These are phyloP conservation scores for Gnomoniopsis smithogilvyi DNA, from an alignment of 2,329 filamentous ascomycete species.

Conservation along the genomic window DNA sequence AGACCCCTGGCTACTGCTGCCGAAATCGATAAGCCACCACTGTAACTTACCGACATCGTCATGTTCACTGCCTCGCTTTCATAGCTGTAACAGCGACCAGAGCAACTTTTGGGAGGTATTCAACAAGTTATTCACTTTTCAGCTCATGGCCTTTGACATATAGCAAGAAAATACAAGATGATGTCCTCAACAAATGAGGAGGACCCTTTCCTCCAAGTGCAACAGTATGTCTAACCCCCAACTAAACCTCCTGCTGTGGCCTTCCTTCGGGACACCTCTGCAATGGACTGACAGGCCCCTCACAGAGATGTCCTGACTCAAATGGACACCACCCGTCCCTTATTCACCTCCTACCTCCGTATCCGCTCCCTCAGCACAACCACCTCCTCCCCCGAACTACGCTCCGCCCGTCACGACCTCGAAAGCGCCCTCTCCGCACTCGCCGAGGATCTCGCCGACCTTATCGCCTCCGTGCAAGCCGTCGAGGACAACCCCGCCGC, in stretches of 20 bases:
- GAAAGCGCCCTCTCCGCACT: slow-evolving; percentile 63
- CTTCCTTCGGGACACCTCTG: slow-evolving; percentile 1
- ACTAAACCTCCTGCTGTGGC: neutral
- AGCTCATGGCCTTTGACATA: slow-evolving; percentile 11
- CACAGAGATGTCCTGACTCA: slow-evolving; percentile 82
- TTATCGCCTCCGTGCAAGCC: slow-evolving; percentile 80
- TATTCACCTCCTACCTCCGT: slow-evolving; percentile 92
- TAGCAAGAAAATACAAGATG: slow-evolving; percentile 39
- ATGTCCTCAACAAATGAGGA: slow-evolving; percentile 67
- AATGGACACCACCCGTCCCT: slow-evolving; percentile 74
- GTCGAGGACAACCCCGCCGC: slow-evolving; percentile 84
- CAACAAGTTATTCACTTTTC: neutral
- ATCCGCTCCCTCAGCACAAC: slow-evolving; percentile 82
- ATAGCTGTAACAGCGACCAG: neutral
- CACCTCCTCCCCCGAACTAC: slow-evolving; percentile 76
- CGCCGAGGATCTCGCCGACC: slow-evolving; percentile 81
- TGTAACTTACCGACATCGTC: neutral
- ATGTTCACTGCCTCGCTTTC: neutral
- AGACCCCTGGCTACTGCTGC: neutral
- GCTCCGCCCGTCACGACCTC: slow-evolving; percentile 71
- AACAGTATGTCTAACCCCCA: slow-evolving; percentile 46
- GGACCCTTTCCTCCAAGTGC: slow-evolving; percentile 71
- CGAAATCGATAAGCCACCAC: neutral
- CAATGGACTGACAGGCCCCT: neutral
- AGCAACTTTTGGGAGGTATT: neutral